These are phyloP conservation scores for Avicennia marina DNA, from an alignment of 257 asterid species.

Conservation along the genomic window DNA sequence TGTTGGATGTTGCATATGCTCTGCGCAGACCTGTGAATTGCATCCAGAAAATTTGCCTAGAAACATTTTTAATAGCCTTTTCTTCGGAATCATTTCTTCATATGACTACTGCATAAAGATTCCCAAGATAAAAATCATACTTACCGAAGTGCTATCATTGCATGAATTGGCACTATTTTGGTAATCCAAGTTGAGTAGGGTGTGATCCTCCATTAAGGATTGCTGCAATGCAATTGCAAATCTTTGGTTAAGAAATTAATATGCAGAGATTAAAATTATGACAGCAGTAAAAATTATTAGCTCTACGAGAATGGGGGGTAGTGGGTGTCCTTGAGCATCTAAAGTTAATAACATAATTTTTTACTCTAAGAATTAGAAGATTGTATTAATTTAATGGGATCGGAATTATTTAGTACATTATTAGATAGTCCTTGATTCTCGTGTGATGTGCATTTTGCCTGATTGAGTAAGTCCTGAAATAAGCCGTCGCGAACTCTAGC, in stretches of 20 bases:
- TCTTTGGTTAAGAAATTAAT: not conserved
- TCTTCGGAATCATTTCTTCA: no score
- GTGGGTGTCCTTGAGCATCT: not conserved
- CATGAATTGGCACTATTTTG: conserved; percentile 15
- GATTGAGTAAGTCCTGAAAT: conserved; percentile 24
- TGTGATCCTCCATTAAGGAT: conserved; percentile 19
- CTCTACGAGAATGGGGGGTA: no score
- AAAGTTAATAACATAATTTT: no score
- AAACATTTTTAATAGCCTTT: no score
- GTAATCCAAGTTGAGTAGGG: conserved; percentile 9
- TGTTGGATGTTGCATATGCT: conserved; percentile 10
- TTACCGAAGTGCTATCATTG: conserved; percentile 16
- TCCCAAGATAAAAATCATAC: not conserved
- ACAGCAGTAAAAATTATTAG: no score
- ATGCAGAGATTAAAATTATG: no score
- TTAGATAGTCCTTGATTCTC: conserved; percentile 10
- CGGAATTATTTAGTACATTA: not conserved
- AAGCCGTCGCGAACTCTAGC: no score
- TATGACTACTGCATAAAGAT: no score
- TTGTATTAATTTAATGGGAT: conserved; percentile 1
- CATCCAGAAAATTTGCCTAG: conserved; percentile 17
- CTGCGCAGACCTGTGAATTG: conserved; percentile 13
- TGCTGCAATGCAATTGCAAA: conserved; percentile 19
- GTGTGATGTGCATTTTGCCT: conserved; percentile 5
- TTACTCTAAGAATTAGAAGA: no score